Evolutionary conservation across 1,284 basidiomycete genomes (phyloP).

Genomic region (Naganishia sp.): DNA sequence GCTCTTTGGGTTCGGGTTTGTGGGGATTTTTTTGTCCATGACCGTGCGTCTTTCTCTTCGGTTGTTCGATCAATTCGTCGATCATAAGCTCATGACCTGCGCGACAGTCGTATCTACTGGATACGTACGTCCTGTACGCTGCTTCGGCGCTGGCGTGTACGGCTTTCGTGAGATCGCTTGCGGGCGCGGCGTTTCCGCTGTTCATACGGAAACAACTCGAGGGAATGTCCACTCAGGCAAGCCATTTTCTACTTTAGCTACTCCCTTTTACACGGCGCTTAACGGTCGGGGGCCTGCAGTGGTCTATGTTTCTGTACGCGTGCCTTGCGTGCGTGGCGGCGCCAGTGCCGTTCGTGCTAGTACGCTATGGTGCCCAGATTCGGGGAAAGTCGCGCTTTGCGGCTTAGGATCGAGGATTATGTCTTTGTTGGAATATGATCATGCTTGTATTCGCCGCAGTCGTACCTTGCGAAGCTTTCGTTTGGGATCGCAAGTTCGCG

Average conservation of each 20-base stretch:
- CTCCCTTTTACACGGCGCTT: background rate
- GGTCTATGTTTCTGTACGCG: conserved; percentile 13
- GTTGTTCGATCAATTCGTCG: background rate
- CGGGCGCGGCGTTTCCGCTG: conserved; percentile 54
- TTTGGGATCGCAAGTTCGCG: too few relatives aligned
- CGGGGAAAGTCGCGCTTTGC: conserved; percentile 10
- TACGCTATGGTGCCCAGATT: conserved; percentile 15
- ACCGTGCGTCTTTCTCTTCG: background rate
- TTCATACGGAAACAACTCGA: conserved; percentile 23
- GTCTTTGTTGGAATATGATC: too few relatives aligned
- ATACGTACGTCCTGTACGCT: conserved; percentile 61
- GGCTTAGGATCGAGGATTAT: background rate
- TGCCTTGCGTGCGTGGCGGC: conserved; percentile 1
- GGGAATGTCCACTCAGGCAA: conserved; percentile 20
- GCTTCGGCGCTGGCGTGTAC: conserved; percentile 40
- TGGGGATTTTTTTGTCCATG: conserved; percentile 35
- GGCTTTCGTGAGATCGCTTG: conserved; percentile 34
- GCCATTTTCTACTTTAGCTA: background rate
- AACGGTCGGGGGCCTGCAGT: background rate
- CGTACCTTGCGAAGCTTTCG: too few relatives aligned
- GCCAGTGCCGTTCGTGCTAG: conserved; percentile 20
- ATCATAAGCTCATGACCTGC: conserved; percentile 28
- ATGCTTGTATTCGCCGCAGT: too few relatives aligned
- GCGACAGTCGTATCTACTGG: conserved; percentile 63
- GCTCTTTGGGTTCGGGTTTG: conserved; percentile 36